Base-by-base conservation (phyloP, 2,329 filamentous ascomycete species). In the Phaeomoniella chlamydospora region DNA sequence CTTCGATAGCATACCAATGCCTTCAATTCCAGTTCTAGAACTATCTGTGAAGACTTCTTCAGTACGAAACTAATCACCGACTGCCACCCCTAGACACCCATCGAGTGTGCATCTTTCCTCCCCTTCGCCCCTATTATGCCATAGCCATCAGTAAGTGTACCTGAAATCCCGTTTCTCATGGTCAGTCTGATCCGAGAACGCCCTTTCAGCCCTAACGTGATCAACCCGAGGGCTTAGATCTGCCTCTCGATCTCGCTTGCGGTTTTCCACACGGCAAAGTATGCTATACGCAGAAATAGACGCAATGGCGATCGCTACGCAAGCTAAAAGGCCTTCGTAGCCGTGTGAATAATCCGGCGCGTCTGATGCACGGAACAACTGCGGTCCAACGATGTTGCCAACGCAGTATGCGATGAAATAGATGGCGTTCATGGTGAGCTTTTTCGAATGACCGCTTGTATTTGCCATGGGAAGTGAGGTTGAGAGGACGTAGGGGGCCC, bases 361-460 rank as follows among this genome's bases (percentile, higher is more conserved):
- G 39, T 65, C 51, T 5, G 46, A 43, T 5, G 45, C 48, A 37
- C 57, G 56, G 43, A 65, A 65, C 1, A 61, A 51, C 43, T 65
- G 62, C 11, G 62, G 61, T 0, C 59, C 61, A 14, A 64, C 46
- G 15, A 65, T 59, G 38, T 64, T 65, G 4, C 59, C 61, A 5
- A 56, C 45, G 29, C 57, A 58, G 41, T 62, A 65, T 17, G 53
- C 49, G 14, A 64, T 50, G 29, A 65, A 58, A 5, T 58, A 53
- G 6, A 68, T 41, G 0, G 64, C 62, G 16, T 58, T 63, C 4
- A 60, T 55, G 0, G 62, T 64, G 10, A 61, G 59, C 37, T 63
- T 61, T 46, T 68, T 68, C 1, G 62, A 64, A 36, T 67, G 64
- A 0, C 64, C 64, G 3, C 58, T 62, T 4, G 64, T 49, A 40